Conservation (phyloP, 2,329 filamentous ascomycete genomes). For the Blastomyces gilchristii region DNA sequence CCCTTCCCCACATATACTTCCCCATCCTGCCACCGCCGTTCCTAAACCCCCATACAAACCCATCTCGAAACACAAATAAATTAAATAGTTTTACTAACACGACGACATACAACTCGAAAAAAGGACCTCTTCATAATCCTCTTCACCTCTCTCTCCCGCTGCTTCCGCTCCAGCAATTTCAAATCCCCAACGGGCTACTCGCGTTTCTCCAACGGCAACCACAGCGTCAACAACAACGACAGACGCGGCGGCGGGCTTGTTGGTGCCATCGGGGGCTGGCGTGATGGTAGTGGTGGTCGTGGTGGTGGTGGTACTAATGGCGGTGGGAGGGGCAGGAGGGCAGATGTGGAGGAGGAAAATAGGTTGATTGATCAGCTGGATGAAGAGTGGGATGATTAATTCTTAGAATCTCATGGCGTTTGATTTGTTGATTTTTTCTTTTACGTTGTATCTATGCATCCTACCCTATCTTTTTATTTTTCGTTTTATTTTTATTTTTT, state of each 20-base stretch:
- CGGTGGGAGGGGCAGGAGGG: constrained; percentile 27
- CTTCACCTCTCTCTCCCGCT: constrained; percentile 35
- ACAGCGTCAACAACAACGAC: constrained; percentile 17
- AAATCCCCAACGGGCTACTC: constrained; percentile 26
- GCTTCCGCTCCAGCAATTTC: constrained; percentile 23
- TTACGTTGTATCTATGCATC: background rate
- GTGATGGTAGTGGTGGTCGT: background rate
- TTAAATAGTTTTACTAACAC: background rate
- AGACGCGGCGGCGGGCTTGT: constrained; percentile 23
- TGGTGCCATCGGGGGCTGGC: constrained; percentile 26
- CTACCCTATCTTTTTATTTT: no score
- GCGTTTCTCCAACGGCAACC: constrained; percentile 21
- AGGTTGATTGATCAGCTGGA: constrained; percentile 89
- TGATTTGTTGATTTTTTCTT: background rate
- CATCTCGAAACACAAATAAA: background rate
- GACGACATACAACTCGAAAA: background rate
- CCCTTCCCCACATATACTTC: background rate
- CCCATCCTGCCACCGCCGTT: background rate
- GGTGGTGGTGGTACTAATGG: constrained; percentile 13
- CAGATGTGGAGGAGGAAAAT: constrained; percentile 70
- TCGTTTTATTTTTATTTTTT: no score
- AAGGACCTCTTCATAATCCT: constrained; percentile 41
- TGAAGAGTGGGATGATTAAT: constrained; percentile 82
- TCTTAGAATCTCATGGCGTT: background rate
- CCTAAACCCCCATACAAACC: background rate